Evolutionary conservation across 768 basidiomycete genomes (phyloP).

Genomic region (Termitomyces sp.): DNA sequence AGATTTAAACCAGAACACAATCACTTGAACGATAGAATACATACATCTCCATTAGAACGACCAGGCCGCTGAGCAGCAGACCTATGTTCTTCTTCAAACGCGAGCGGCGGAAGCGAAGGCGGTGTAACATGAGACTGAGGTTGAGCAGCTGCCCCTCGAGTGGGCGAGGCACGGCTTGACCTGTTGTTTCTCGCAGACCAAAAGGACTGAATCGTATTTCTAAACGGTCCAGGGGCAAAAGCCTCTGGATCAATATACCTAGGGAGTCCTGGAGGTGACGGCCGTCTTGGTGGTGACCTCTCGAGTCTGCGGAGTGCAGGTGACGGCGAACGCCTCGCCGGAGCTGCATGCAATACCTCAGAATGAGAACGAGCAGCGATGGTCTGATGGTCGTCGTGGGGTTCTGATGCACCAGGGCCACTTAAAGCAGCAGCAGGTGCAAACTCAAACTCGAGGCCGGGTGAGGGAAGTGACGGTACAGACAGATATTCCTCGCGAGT

Average conservation of each 20-base stretch:
- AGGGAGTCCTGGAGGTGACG: conserved; percentile 8
- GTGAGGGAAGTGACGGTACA: conserved; percentile 18
- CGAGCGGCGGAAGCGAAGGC: conserved; percentile 31
- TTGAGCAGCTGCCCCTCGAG: background rate
- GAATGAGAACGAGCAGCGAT: background rate
- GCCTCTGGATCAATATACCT: conserved; percentile 26
- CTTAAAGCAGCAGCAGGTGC: background rate
- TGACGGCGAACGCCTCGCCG: conserved; percentile 5
- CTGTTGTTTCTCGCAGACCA: conserved; percentile 13
- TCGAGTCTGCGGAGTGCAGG: conserved; percentile 1
- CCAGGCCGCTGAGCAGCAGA: background rate
- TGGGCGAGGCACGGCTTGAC: background rate
- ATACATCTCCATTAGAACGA: background rate
- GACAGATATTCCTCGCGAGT: conserved; percentile 7
- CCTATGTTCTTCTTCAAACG: conserved; percentile 24
- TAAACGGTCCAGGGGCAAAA: conserved; percentile 41
- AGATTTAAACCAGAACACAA: background rate
- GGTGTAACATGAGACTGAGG: background rate
- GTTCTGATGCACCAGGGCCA: background rate
- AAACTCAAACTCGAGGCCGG: conserved; percentile 19
- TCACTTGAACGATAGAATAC: background rate
- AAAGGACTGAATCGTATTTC: conserved; percentile 38
- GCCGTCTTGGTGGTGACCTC: conserved; percentile 1
- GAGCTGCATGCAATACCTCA: background rate
- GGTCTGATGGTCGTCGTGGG: background rate